A percentile compares a stretch with the other conserved stretches of the same genome.
phyloP scores from a whole-genome alignment of 108 stramenopile genomes.

The Nitzschia sp. region DNA sequence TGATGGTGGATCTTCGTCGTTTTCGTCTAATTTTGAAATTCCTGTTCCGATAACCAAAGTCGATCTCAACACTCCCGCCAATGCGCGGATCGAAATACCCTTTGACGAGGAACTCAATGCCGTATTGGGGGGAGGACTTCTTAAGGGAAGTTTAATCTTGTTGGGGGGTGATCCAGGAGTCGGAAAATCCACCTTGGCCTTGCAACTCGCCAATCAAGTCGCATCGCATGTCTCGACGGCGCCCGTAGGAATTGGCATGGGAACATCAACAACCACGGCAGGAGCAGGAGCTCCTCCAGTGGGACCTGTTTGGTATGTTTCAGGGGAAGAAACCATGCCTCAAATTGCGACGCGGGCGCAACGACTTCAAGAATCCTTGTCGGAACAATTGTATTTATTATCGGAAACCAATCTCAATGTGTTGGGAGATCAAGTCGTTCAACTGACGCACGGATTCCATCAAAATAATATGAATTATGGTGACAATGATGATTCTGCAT shows the following conservation, averaged over 20 bases:
- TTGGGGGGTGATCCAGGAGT: constrained; percentile 95
- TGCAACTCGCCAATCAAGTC: constrained; percentile 70
- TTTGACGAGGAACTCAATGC: constrained; percentile 83
- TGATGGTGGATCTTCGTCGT: not conserved
- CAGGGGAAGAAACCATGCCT: constrained; percentile 91
- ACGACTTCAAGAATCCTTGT: constrained; percentile 48
- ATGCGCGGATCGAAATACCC: constrained; percentile 51
- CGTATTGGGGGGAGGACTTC: constrained; percentile 92
- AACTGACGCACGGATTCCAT: not conserved
- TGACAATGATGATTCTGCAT: not conserved
- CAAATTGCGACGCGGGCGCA: constrained; percentile 89
- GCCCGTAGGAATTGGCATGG: constrained; percentile 71
- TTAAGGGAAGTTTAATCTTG: constrained; percentile 85
- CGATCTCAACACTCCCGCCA: constrained; percentile 41
- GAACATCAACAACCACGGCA: constrained; percentile 15
- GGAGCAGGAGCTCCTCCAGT: not conserved
- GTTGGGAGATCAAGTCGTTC: constrained; percentile 58
- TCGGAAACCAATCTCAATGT: constrained; percentile 72
- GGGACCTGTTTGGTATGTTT: constrained; percentile 91
- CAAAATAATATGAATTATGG: constrained; percentile 1
- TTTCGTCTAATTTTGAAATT: constrained; percentile 1
- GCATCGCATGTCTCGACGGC: constrained; percentile 48
- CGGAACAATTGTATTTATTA: constrained; percentile 61
- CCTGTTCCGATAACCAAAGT: constrained; percentile 69
- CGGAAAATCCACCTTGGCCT: constrained; percentile 69